phyloP scores from a whole-genome alignment of 768 basidiomycete species.

The Mrakia blollopis region DNA sequence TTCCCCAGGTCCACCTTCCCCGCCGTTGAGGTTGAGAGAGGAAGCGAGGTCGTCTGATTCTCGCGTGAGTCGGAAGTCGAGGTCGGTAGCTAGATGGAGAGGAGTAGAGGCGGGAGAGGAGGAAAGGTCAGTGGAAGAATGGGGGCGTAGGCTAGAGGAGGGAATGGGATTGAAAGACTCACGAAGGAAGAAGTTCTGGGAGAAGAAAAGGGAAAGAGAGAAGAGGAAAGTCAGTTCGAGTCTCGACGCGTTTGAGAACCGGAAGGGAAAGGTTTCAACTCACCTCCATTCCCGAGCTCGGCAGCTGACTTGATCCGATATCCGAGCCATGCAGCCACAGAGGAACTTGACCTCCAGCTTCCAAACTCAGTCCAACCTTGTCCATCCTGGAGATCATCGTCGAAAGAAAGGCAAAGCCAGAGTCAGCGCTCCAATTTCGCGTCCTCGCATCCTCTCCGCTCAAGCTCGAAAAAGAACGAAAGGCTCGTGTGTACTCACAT shows the following conservation, averaged over 20 bases:
- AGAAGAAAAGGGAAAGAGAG: neutral
- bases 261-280: neutral
- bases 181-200: slow-evolving; percentile 22
- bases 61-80: slow-evolving; percentile 26
- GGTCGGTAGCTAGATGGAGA: slow-evolving; percentile 20
- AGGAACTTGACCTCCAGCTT: slow-evolving; percentile 23
- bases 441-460: neutral
- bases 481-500: neutral
- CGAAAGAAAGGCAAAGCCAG: neutral
- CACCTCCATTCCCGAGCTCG: slow-evolving; percentile 26
- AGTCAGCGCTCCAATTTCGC: too few relatives aligned
- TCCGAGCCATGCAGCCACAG: slow-evolving; percentile 32
- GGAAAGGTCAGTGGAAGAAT: neutral
- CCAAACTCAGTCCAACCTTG: slow-evolving; percentile 26
- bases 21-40: neutral
- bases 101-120: neutral
- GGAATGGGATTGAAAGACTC: neutral
- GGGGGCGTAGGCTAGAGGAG: neutral
- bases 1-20: slow-evolving; percentile 6
- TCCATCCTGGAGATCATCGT: neutral
- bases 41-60: slow-evolving; percentile 21
- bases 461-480: neutral
- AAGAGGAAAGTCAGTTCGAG: neutral
- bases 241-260: neutral
- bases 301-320: slow-evolving; percentile 28